These are phyloP conservation scores for Neofusicoccum parvum DNA, from an alignment of 2,329 filamentous ascomycete genomes.

Conservation along the genomic window DNA sequence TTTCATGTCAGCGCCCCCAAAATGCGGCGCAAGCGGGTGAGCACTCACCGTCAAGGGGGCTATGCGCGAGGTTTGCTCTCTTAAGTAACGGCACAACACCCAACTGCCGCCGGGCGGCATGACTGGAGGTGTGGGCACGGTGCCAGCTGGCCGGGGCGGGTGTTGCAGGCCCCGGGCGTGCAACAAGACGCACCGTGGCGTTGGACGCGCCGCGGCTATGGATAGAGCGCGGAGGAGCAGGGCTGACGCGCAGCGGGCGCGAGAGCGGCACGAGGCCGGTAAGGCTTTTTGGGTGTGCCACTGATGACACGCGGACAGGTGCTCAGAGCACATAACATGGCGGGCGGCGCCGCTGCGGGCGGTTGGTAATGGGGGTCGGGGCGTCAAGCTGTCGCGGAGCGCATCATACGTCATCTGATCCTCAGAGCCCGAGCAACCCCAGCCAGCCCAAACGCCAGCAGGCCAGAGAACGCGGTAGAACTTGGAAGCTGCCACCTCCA, in stretches of 20 bases:
- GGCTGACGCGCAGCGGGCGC: slow-evolving; percentile 8
- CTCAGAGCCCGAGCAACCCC: slow-evolving; percentile 7
- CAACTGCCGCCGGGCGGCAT: background rate
- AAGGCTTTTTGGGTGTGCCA: background rate
- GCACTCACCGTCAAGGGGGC: slow-evolving; percentile 1
- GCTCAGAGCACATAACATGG: background rate
- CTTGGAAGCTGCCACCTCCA: slow-evolving; percentile 20
- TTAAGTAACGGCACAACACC: background rate
- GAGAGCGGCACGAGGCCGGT: background rate
- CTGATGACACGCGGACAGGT: slow-evolving; percentile 1
- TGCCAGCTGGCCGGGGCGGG: background rate
- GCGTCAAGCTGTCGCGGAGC: background rate
- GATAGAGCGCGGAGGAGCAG: background rate
- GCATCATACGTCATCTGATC: slow-evolving; percentile 15
- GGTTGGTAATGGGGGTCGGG: background rate
- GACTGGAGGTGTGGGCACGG: background rate
- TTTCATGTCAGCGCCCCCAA: background rate
- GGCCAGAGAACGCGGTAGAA: slow-evolving; percentile 19
- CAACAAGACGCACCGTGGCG: background rate
- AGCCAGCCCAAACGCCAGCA: slow-evolving; percentile 2
- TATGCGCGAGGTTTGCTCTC: slow-evolving; percentile 5
- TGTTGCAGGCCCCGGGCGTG: background rate
- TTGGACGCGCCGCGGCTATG: background rate
- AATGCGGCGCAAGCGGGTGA: background rate
- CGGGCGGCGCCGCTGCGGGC: slow-evolving; percentile 1